These are phyloP conservation scores for Smittium culicis DNA, from an alignment of 371 early-diverging fungal genomes.

Conservation along the genomic window DNA sequence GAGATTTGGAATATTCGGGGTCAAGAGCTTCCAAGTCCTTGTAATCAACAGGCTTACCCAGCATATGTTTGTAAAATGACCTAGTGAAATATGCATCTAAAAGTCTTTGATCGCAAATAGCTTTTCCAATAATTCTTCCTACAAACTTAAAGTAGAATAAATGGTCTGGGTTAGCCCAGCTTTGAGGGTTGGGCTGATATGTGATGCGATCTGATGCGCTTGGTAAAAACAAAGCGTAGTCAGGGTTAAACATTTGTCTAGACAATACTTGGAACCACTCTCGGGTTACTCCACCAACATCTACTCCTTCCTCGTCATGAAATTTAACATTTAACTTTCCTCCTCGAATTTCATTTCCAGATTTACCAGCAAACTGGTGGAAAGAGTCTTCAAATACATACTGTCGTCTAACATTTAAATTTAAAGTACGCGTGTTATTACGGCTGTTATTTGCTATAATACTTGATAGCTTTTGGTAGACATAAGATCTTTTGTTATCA, in stretches of 20 bases:
- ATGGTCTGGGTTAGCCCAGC: conserved; percentile 92
- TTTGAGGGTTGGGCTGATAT: conserved; percentile 92
- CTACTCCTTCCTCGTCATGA: conserved; percentile 94
- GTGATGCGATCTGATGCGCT: conserved; percentile 91
- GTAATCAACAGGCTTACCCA: conserved; percentile 80
- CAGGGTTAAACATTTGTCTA: conserved; percentile 96
- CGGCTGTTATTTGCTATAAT: conserved; percentile 51
- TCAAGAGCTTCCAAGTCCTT: conserved; percentile 96
- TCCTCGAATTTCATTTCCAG: conserved; percentile 83
- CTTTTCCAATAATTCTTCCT: conserved; percentile 96
- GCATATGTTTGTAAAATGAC: conserved; percentile 95
- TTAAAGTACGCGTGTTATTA: conserved; percentile 53
- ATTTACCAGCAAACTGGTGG: conserved; percentile 78
- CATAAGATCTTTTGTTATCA: conserved; percentile 97
- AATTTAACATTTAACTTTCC: conserved; percentile 91
- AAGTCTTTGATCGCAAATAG: conserved; percentile 88
- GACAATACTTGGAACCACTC: conserved; percentile 97
- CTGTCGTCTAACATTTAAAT: conserved; percentile 82
- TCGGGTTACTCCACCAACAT: conserved; percentile 96
- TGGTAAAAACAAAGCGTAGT: conserved; percentile 93
- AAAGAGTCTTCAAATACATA: conserved; percentile 95
- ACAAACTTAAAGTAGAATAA: conserved; percentile 95
- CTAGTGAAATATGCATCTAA: conserved; percentile 95
- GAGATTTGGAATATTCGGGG: conserved; percentile 89
- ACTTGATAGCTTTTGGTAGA: conserved; percentile 63